phyloP scores from a whole-genome alignment of 371 early-diverging fungal genomes.

The Synchytrium microbalum region DNA sequence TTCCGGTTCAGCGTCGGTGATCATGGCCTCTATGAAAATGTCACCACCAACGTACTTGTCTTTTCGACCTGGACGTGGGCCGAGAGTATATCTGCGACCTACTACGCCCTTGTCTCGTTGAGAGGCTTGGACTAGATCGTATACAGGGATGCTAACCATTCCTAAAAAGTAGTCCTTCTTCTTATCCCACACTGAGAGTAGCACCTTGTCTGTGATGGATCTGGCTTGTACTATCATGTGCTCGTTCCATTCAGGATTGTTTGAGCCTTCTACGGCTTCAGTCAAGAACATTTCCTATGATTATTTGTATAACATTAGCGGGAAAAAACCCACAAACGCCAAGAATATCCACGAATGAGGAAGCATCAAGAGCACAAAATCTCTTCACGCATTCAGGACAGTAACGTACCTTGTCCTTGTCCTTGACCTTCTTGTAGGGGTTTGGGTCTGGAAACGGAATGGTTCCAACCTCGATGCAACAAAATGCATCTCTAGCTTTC shows the following conservation, averaged over 20 bases:
- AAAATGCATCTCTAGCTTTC: slow-evolving; percentile 31
- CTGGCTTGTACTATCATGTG: slow-evolving; percentile 18
- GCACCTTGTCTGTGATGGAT: slow-evolving; percentile 10
- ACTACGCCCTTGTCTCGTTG: slow-evolving; percentile 25
- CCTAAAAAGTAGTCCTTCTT: slow-evolving; percentile 23
- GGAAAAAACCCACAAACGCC: no score
- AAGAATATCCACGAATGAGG: no score
- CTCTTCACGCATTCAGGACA: no score
- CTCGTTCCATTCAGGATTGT: slow-evolving; percentile 26
- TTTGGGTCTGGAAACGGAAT: slow-evolving; percentile 2
- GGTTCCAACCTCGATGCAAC: slow-evolving; percentile 32
- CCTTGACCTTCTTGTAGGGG: no score
- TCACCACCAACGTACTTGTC: slow-evolving; percentile 45
- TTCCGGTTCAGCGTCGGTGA: slow-evolving; percentile 22
- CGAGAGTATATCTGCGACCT: slow-evolving; percentile 20
- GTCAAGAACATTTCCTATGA: no score
- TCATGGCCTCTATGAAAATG: slow-evolving; percentile 27
- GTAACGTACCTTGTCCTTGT: no score
- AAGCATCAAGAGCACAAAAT: no score
- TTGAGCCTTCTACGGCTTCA: background rate
- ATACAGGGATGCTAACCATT: slow-evolving; percentile 13
- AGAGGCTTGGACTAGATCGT: slow-evolving; percentile 16
- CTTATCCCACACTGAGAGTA: slow-evolving; percentile 30
- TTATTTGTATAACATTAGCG: no score
- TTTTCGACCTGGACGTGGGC: slow-evolving; percentile 13